Base-by-base conservation (phyloP, 768 basidiomycete genomes). In the Trametes coccinea region DNA sequence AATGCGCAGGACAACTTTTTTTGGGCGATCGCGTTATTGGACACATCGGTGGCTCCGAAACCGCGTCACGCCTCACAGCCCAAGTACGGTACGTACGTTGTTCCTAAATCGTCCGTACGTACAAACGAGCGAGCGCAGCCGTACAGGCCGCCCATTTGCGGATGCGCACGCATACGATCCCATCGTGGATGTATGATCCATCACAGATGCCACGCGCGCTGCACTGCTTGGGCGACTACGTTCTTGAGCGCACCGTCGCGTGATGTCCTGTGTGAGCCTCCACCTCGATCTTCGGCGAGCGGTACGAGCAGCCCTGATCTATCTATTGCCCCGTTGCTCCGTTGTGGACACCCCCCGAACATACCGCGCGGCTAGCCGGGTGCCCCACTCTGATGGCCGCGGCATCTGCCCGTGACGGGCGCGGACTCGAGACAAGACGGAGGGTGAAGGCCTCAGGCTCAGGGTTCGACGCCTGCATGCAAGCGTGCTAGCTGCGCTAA, bases 171-270 rank as follows among this genome's bases (percentile, higher is more conserved):
- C 49, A 40, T 45, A 57, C 17, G 27, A 33, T 43, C 29, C 22
- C 22, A 22, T 22, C 22, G 22, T 22, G 22, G 22, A 22, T 22
- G 22, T 22, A 49, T 31, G 17, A 43, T 53, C 47, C 41, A 53
- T 58, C 40, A 53, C 54, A 50, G 33, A 50, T 44, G 49, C 50
- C 51, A 57, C 55, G 34, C 56, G 51, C 61, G 50, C 61, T 58
- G 61, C 56, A 62, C 61, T 52, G 61, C 61, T 53, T 51, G 41
- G 33, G 31, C n/a, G 37, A 56, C 61, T 37, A 57, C 51, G 56
- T 62, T 62, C 46, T 51, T 29, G 29, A 30, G 52, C 43, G 29
- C 17, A 29, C 30, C 45, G 37, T 33, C 46, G 37, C 17, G 16
- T 44, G 33, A 41, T 44, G 48, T 22, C 50, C 57, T 29, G 47